Evolutionary conservation across 768 basidiomycete genomes (phyloP).

Genomic region (Bullera alba): DNA sequence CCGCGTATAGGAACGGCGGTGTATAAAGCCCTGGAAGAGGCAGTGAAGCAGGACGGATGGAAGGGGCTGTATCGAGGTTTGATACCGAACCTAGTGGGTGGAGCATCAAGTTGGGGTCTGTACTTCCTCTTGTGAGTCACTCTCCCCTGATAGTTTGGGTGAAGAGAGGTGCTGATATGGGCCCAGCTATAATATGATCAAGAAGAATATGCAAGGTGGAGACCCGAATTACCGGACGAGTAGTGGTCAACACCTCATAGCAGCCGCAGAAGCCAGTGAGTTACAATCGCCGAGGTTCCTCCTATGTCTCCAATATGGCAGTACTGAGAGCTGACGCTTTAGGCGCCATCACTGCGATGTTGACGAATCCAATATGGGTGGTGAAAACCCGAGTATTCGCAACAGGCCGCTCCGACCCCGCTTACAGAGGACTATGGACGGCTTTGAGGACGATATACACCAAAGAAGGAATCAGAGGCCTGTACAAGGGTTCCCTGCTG

Average conservation of each 20-base stretch:
- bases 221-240: conserved; percentile 64
- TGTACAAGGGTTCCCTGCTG: conserved; percentile 79
- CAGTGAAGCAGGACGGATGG: conserved; percentile 69
- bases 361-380: conserved; percentile 97
- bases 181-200: conserved; percentile 83
- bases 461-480: conserved; percentile 68
- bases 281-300: conserved; percentile 33
- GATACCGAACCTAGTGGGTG: conserved; percentile 83
- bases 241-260: conserved; percentile 72
- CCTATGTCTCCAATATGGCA: not conserved
- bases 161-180: not conserved
- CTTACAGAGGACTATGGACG: conserved; percentile 73
- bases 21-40: conserved; percentile 64
- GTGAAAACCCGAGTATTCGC: conserved; percentile 97
- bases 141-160: not conserved
- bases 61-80: conserved; percentile 84
- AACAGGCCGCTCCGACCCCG: conserved; percentile 60
- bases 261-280: conserved; percentile 94
- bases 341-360: conserved; percentile 88
- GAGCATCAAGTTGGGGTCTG: conserved; percentile 92
- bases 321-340: not conserved
- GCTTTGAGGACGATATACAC: conserved; percentile 66
- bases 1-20: conserved; percentile 52
- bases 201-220: conserved; percentile 60
- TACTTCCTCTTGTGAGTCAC: conserved; percentile 90